Evolutionary conservation across 2,329 filamentous ascomycete genomes (phyloP), one percentile per base, ranked within the genome.

Genomic region (Aureobasidium sp.): DNA sequence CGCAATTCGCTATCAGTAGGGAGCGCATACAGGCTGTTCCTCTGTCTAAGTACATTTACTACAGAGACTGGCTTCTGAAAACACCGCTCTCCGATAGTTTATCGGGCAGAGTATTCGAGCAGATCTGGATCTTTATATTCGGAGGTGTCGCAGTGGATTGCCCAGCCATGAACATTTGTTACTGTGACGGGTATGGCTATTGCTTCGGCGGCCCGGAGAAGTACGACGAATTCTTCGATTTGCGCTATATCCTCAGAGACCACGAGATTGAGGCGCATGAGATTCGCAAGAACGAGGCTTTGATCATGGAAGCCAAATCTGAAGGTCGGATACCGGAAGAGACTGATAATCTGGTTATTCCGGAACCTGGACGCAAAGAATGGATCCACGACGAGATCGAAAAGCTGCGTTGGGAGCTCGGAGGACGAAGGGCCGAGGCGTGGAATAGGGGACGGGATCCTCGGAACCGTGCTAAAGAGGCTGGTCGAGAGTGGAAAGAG

Each of bases 61-160:
- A 84, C 66, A 78, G 84, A 29, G 80, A 85, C 66, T 87, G 84
- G 84, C 71, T 86, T 2, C 73, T 85, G 31, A 76, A 77, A n/a
- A 85, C 83, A 0, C 74, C 79, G 22, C 69, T 86, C 33, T 75
- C 73, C 24, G 82, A 86, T 67, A 78, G 78, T 45, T 74, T 85
- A 22, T 81, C 80, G 14, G 84, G 84, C 2, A 77, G 84, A 2
- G 76, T 86, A 17, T 86, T 83, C 75, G 84, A 87, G 69, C 86
- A 86, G 68, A 71, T 85, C 1, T 87, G 84, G 84, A 83, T 85
- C 63, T 83, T 79, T 63, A 77, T 86, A 15, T 87, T 86, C 68
- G 81, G 82, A 0, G 81, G 79, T 1, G 64, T 75, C 17, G 74
- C 76, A 5, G 70, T 78, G 11, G 74, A 77, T 58, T 83, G 81